A percentile compares a stretch with the other conserved stretches of the same genome.
These are phyloP conservation scores for Zygnema circumcarinatum DNA, from an alignment of 139 green algal genomes.

Conservation along the genomic window DNA sequence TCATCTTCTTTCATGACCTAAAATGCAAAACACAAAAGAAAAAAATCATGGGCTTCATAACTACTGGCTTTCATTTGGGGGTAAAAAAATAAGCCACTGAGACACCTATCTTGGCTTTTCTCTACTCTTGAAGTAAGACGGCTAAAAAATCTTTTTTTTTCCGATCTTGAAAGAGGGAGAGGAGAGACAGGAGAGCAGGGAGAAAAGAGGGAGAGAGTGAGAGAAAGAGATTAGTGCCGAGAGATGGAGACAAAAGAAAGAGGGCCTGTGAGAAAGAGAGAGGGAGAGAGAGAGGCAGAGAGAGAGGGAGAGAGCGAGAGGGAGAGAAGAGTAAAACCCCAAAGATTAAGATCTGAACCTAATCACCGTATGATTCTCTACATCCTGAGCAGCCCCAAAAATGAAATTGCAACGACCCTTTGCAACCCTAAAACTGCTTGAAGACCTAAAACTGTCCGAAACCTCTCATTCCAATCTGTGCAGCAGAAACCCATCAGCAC, in stretches of 20 bases:
- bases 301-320: not conserved
- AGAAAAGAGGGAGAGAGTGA: not conserved
- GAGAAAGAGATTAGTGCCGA: not conserved
- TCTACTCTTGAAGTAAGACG: not conserved
- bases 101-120: no score
- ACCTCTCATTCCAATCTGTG: no score
- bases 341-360: no score
- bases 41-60: constrained; percentile 21
- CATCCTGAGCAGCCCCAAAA: no score
- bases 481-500: no score
- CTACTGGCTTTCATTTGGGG: not conserved
- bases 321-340: not conserved
- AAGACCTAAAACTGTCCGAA: no score
- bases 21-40: constrained; percentile 20
- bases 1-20: constrained; percentile 98
- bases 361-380: no score
- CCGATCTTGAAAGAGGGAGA: not conserved
- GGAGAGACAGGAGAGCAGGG: not conserved
- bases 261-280: not conserved
- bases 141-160: not conserved
- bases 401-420: no score
- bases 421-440: no score
- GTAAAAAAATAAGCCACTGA: not conserved
- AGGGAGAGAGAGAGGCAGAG: not conserved
- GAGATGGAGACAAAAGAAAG: not conserved